Conservation (phyloP, 2,329 filamentous ascomycete species). For the Neonectria faginata region DNA sequence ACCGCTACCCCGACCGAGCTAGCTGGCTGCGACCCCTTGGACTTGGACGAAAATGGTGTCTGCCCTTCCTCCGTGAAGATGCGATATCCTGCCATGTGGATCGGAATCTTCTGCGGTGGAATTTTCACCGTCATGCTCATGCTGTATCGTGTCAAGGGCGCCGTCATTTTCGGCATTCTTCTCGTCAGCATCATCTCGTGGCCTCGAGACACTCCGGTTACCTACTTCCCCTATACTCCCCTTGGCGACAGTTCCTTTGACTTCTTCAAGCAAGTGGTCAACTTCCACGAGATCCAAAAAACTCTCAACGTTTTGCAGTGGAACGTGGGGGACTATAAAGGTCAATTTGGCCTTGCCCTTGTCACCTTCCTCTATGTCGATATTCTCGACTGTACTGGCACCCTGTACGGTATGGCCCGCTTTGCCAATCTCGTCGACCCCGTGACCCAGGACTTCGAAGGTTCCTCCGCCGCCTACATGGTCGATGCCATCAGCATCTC, state of each 20-base stretch:
- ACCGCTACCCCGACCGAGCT: constrained; percentile 76
- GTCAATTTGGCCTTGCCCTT: constrained; percentile 84
- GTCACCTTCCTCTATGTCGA: constrained; percentile 93
- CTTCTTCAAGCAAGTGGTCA: constrained; percentile 90
- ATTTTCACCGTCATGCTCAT: constrained; percentile 83
- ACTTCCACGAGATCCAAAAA: constrained; percentile 80
- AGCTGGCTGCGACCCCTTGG: constrained; percentile 70
- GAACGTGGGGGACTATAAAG: constrained; percentile 74
- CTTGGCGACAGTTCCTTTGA: constrained; percentile 79
- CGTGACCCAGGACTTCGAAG: constrained; percentile 87
- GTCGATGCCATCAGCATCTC: constrained; percentile 84
- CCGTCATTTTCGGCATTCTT: constrained; percentile 84
- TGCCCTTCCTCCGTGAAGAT: constrained; percentile 78
- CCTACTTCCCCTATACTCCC: constrained; percentile 81
- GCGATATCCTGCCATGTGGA: constrained; percentile 86
- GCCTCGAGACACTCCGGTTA: constrained; percentile 81
- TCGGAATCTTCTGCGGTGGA: constrained; percentile 88
- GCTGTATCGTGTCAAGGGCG: constrained; percentile 88
- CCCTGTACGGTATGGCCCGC: constrained; percentile 88
- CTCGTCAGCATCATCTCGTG: constrained; percentile 90
- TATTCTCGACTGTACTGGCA: constrained; percentile 88
- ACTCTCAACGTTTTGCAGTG: constrained; percentile 80
- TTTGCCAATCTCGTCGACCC: constrained; percentile 85
- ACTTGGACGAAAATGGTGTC: constrained; percentile 58
- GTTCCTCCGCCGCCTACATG: constrained; percentile 84